Percentiles rank a stretch among this genome's conserved stretches.
Evolutionary conservation across 345 rosid species (phyloP).

Genomic region (Combretum micranthum): DNA sequence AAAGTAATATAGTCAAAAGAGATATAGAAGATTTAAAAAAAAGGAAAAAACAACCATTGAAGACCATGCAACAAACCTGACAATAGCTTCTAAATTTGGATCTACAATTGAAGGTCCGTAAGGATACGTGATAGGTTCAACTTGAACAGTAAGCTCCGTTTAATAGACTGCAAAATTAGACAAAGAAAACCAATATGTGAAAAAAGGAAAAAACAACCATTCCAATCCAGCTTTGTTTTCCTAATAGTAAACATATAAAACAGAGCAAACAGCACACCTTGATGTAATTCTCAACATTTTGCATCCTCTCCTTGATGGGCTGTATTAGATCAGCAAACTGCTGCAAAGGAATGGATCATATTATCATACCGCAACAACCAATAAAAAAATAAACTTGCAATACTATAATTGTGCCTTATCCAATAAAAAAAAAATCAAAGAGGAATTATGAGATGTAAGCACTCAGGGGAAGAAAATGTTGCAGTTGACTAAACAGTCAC

Average conservation of each 20-base stretch:
- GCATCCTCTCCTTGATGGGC: slow-evolving; percentile 63
- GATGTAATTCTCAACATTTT: slow-evolving; percentile 53
- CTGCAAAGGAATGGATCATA: slow-evolving; percentile 5
- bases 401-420: too few species aligned
- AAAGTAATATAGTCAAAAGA: background rate
- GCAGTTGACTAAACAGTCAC: too few species aligned
- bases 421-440: too few species aligned
- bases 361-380: background rate
- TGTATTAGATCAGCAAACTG: slow-evolving; percentile 67
- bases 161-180: slow-evolving; percentile 52
- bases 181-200: too few species aligned
- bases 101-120: slow-evolving; percentile 86
- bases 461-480: too few species aligned
- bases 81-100: slow-evolving; percentile 73
- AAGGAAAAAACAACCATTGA: too few species aligned
- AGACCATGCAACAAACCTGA: slow-evolving; percentile 71
- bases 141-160: slow-evolving; percentile 58
- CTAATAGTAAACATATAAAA: too few species aligned
- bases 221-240: too few species aligned
- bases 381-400: background rate
- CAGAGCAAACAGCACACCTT: slow-evolving; percentile 50
- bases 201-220: too few species aligned
- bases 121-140: slow-evolving; percentile 69
- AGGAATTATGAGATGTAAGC: too few species aligned
- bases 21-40: background rate